phyloP scores from a whole-genome alignment of 345 rosid genomes.

The Acer saccharum region DNA sequence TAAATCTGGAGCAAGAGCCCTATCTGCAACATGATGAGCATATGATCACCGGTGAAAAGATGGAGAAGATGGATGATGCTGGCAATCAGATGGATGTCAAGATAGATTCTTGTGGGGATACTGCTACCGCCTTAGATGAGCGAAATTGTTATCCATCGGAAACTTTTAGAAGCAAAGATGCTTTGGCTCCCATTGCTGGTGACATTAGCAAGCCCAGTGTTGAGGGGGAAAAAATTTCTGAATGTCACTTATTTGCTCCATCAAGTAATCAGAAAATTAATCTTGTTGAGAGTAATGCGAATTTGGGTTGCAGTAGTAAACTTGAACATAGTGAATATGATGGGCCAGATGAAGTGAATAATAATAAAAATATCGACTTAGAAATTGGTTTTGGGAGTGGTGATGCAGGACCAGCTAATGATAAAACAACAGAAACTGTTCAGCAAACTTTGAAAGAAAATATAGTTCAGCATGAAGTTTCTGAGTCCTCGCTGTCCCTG shows the following conservation, averaged over 20 bases:
- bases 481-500: constrained; percentile 25
- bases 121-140: constrained; percentile 21
- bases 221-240: constrained; percentile 35
- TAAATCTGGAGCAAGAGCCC: constrained; percentile 31
- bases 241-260: constrained; percentile 12
- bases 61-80: constrained; percentile 29
- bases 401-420: constrained; percentile 16
- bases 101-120: constrained; percentile 29
- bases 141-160: constrained; percentile 25
- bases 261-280: constrained; percentile 9
- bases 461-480: constrained; percentile 18
- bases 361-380: constrained; percentile 23
- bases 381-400: constrained; percentile 28
- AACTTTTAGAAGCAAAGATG: constrained; percentile 26
- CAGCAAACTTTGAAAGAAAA: constrained; percentile 27
- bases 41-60: constrained; percentile 28
- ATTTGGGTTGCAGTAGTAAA: constrained; percentile 11
- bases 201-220: constrained; percentile 24
- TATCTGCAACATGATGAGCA: constrained; percentile 24
- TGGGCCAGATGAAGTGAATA: constrained; percentile 22
- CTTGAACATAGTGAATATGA: background rate
- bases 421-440: constrained; percentile 7
- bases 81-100: constrained; percentile 30
- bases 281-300: constrained; percentile 22
- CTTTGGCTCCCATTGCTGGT: constrained; percentile 21